These are phyloP conservation scores for Aspergillus sergii DNA, from an alignment of 2,329 filamentous ascomycete species.

Conservation along the genomic window DNA sequence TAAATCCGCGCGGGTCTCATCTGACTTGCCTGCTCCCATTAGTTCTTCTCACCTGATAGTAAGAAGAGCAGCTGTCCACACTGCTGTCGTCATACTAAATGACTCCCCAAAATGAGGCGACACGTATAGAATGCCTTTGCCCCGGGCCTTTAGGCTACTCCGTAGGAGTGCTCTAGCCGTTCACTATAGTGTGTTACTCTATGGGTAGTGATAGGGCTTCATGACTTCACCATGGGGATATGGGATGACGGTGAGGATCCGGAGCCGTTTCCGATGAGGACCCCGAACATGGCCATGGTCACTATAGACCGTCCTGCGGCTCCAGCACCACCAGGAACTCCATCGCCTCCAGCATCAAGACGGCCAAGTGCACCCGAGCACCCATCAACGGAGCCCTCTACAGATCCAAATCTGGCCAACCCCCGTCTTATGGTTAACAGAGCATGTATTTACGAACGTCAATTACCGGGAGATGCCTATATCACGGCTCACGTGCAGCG, in stretches of 20 bases:
- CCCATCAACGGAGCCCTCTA: conserved; percentile 3
- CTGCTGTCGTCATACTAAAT: background rate
- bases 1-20: conserved; percentile 5
- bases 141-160: background rate
- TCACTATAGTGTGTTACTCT: background rate
- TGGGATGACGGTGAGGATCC: conserved; percentile 5
- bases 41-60: conserved; percentile 12
- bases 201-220: background rate
- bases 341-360: conserved; percentile 3
- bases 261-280: background rate
- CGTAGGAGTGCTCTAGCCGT: background rate
- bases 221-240: conserved; percentile 8
- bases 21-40: conserved; percentile 1
- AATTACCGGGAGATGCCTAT: conserved; percentile 51
- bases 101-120: background rate
- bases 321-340: background rate
- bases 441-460: conserved; percentile 53
- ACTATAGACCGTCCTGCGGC: conserved; percentile 12
- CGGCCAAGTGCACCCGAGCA: background rate
- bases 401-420: conserved; percentile 42
- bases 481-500: conserved; percentile 55
- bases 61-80: conserved; percentile 8
- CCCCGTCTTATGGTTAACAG: conserved; percentile 41
- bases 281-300: conserved; percentile 13
- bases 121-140: background rate